phyloP scores from a whole-genome alignment of 805 yeast species.

The Huiozyma naganishii region DNA sequence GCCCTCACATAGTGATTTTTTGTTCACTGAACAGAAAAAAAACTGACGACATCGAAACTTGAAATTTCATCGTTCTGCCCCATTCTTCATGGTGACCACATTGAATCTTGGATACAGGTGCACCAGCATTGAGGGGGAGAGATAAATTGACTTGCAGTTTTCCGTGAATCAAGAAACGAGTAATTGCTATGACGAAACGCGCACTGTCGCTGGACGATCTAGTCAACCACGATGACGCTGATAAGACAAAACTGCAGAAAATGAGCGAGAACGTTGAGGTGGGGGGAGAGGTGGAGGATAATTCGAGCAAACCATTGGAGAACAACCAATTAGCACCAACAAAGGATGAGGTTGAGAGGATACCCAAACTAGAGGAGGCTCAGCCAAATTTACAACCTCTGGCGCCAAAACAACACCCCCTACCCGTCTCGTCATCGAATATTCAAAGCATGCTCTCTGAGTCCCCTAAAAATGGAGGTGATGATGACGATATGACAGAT shows the following conservation, averaged over 20 bases:
- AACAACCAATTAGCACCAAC: background rate
- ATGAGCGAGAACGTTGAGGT: background rate
- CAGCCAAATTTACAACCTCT: background rate
- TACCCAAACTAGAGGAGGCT: background rate
- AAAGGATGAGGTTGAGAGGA: background rate
- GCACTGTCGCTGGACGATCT: constrained; percentile 27
- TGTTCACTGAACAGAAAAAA: too few relatives aligned
- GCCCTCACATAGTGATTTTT: too few relatives aligned
- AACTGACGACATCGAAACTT: too few relatives aligned
- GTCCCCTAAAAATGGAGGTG: background rate
- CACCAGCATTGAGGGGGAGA: too few relatives aligned
- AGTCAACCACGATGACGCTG: constrained; percentile 28
- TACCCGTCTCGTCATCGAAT: background rate
- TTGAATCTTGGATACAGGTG: too few relatives aligned
- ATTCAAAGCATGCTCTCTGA: background rate
- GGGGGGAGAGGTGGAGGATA: background rate
- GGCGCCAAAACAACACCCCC: background rate
- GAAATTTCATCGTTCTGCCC: too few relatives aligned
- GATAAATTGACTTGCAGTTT: too few relatives aligned
- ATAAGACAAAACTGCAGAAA: constrained; percentile 13
- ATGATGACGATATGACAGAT: constrained; percentile 24
- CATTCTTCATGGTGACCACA: too few relatives aligned
- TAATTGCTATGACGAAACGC: constrained; percentile 12
- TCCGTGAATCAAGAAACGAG: too few relatives aligned
- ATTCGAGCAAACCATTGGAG: background rate